A percentile compares a stretch with the other conserved stretches of the same genome.
Evolutionary conservation across 306 rosid genomes (phyloP).

Genomic region (Rosa multiflora): DNA sequence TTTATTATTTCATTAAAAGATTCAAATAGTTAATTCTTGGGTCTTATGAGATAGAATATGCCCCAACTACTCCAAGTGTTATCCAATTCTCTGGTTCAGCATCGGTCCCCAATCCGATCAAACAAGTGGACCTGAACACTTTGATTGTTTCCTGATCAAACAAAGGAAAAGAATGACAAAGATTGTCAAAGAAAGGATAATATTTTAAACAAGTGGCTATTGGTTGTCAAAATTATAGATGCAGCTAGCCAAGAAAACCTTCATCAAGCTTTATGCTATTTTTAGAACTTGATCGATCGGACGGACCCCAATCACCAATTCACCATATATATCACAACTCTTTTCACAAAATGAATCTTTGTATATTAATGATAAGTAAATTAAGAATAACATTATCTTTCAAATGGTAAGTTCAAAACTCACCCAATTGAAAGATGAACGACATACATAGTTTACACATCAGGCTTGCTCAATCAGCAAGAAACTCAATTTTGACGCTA

Average conservation of each 20-base stretch:
- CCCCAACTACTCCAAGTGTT: too few relatives aligned
- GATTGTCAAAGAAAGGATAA: neutral
- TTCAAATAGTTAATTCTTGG: too few relatives aligned
- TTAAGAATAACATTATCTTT: neutral
- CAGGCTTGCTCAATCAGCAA: neutral
- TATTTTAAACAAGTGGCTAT: neutral
- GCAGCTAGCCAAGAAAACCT: neutral
- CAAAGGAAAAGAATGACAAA: neutral
- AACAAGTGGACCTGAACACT: neutral
- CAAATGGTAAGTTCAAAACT: neutral
- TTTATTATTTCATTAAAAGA: too few relatives aligned
- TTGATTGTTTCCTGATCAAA: neutral
- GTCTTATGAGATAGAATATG: too few relatives aligned
- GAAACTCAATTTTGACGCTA: conserved; percentile 45
- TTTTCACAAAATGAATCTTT: neutral
- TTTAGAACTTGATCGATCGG: neutral
- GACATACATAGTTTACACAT: neutral
- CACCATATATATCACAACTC: neutral
- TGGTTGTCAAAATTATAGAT: neutral
- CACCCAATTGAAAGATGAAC: neutral
- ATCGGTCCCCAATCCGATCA: neutral
- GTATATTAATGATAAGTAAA: neutral
- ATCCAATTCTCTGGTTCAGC: neutral
- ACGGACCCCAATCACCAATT: neutral
- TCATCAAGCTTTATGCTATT: neutral